phyloP scores from a whole-genome alignment of 1,284 basidiomycete genomes.

The Melampsora occidentalis region DNA sequence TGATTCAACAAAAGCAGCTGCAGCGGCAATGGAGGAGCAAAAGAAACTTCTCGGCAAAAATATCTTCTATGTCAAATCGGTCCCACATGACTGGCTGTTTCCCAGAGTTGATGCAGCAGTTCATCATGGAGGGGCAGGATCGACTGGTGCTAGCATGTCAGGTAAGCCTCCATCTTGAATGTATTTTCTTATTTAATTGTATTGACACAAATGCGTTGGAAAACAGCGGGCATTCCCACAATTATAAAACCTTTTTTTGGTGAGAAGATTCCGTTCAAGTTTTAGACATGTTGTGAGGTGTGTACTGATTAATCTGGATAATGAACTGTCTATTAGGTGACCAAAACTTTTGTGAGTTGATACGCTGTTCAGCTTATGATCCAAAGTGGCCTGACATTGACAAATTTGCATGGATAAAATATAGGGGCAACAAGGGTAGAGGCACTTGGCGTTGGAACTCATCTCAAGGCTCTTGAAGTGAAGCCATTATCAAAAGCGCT shows the following conservation, averaged over 20 bases:
- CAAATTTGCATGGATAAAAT: slow-evolving; percentile 14
- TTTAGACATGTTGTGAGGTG: slow-evolving; percentile 52
- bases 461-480: slow-evolving; percentile 70
- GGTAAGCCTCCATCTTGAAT: slow-evolving; percentile 57
- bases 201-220: not conserved
- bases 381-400: no score
- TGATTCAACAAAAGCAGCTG: slow-evolving; percentile 61
- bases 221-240: slow-evolving; percentile 79
- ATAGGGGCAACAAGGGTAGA: slow-evolving; percentile 57
- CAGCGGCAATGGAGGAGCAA: slow-evolving; percentile 36
- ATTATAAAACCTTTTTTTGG: slow-evolving; percentile 97
- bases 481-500: slow-evolving; percentile 74
- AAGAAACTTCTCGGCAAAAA: slow-evolving; percentile 61
- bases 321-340: slow-evolving; percentile 1
- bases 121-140: slow-evolving; percentile 87
- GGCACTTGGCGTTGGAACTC: slow-evolving; percentile 78
- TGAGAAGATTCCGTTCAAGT: slow-evolving; percentile 56
- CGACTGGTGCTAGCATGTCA: slow-evolving; percentile 85
- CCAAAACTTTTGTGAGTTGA: slow-evolving; percentile 33
- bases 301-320: slow-evolving; percentile 50
- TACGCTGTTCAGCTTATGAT: no score
- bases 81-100: slow-evolving; percentile 98
- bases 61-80: slow-evolving; percentile 80
- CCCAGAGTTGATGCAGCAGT: slow-evolving; percentile 87
- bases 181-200: not conserved